phyloP scores from a whole-genome alignment of 2,329 filamentous ascomycete genomes.

The Achaetomium macrosporum region DNA sequence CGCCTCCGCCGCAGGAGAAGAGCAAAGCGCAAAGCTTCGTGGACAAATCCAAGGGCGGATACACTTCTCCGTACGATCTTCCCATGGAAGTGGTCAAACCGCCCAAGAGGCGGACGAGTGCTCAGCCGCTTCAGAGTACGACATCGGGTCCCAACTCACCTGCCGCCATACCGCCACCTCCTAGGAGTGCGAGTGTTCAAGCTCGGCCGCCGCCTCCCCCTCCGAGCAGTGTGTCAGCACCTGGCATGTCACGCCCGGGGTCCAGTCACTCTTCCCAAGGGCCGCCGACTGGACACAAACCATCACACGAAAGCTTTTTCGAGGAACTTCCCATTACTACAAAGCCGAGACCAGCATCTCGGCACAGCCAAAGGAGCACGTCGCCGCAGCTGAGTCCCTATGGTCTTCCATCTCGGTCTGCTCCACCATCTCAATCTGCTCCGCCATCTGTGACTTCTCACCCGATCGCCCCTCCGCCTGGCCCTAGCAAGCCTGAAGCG shows the following conservation, averaged over 20 bases:
- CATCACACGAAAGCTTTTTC: constrained; percentile 58
- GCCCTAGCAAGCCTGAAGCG: constrained; percentile 16
- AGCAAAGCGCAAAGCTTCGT: constrained; percentile 74
- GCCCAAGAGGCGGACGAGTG: constrained; percentile 58
- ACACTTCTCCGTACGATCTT: constrained; percentile 90
- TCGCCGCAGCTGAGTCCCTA: constrained; percentile 36
- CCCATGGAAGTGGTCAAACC: constrained; percentile 75
- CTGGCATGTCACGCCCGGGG: constrained; percentile 31
- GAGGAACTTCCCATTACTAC: constrained; percentile 65
- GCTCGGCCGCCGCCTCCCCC: constrained; percentile 19
- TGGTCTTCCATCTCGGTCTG: constrained; percentile 27
- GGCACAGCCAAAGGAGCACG: constrained; percentile 42
- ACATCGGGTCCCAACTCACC: constrained; percentile 37
- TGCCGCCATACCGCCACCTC: constrained; percentile 46
- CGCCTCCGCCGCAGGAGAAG: constrained; percentile 39
- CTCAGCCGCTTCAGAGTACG: constrained; percentile 47
- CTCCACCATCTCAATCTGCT: constrained; percentile 17
- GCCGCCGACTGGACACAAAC: constrained; percentile 9
- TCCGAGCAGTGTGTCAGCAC: constrained; percentile 24
- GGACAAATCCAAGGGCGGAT: constrained; percentile 85
- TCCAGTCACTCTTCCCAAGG: constrained; percentile 34
- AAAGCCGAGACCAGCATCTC: constrained; percentile 56
- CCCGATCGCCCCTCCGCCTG: constrained; percentile 23
- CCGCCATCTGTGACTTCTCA: constrained; percentile 18
- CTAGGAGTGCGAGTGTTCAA: constrained; percentile 41